These are phyloP conservation scores for Cordyceps tenuipes DNA, from an alignment of 2,329 filamentous ascomycete genomes.

Conservation along the genomic window DNA sequence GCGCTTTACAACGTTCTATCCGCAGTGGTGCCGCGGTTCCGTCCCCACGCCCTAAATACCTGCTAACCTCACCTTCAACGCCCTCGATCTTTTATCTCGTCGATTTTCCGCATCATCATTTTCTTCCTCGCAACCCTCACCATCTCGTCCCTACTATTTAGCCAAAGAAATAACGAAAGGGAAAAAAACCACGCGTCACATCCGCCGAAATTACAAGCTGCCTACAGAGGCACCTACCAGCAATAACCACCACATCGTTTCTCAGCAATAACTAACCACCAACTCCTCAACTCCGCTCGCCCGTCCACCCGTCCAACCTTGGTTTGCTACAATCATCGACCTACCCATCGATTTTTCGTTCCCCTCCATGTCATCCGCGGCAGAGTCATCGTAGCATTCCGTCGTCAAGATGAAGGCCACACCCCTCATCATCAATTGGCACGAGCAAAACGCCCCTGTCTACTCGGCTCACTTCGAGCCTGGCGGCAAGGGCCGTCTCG, in stretches of 20 bases:
- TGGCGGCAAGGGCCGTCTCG: constrained; percentile 80
- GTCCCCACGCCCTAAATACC: background rate
- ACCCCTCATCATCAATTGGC: constrained; percentile 96
- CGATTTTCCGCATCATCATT: background rate
- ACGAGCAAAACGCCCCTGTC: constrained; percentile 92
- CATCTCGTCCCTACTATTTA: background rate
- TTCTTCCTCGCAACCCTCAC: background rate
- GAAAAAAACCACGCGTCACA: background rate
- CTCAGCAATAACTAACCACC: background rate
- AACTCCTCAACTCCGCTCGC: background rate
- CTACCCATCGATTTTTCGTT: background rate
- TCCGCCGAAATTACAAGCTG: background rate
- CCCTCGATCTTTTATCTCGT: background rate
- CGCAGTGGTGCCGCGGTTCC: background rate
- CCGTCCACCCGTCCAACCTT: background rate
- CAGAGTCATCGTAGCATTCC: constrained; percentile 1
- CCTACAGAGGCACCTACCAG: background rate
- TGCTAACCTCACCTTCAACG: background rate
- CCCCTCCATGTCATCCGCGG: constrained; percentile 6
- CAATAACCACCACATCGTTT: background rate
- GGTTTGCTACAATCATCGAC: background rate
- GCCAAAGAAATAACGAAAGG: background rate
- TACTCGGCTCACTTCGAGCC: constrained; percentile 97
- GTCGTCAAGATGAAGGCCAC: constrained; percentile 77
- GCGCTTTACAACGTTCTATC: background rate